A percentile compares a stretch with the other conserved stretches of the same genome.
Evolutionary conservation across 2,329 filamentous ascomycete genomes (phyloP).

Genomic region (Graphilbum fragrans): DNA sequence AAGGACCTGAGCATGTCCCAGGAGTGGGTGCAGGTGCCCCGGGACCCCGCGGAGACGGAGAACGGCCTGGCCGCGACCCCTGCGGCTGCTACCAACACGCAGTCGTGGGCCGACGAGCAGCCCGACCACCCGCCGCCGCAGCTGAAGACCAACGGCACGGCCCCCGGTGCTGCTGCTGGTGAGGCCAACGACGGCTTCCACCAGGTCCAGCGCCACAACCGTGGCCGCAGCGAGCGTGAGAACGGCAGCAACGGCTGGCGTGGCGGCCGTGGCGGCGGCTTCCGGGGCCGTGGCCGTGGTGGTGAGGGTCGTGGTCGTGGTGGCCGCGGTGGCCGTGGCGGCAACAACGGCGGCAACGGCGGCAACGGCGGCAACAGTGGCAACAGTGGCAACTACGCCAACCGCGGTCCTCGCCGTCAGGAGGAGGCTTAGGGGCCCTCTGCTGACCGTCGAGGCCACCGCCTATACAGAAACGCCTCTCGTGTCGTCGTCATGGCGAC

Average conservation of each 20-base stretch:
- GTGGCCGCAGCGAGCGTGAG: conserved; percentile 41
- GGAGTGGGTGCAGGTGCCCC: conserved; percentile 67
- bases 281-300: conserved; percentile 15
- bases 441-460: no score
- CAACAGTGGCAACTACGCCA: not conserved
- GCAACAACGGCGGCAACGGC: conserved; percentile 1
- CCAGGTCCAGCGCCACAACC: conserved; percentile 51
- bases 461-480: no score
- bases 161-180: conserved; percentile 20
- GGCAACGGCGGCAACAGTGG: not conserved
- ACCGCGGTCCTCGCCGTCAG: conserved; percentile 3
- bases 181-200: conserved; percentile 57
- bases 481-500: no score
- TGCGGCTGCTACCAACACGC: conserved; percentile 38
- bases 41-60: conserved; percentile 64
- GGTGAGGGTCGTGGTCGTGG: conserved; percentile 7
- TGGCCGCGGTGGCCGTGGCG: conserved; percentile 3
- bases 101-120: conserved; percentile 77
- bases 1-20: conserved; percentile 36
- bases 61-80: conserved; percentile 50
- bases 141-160: conserved; percentile 12
- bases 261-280: conserved; percentile 35
- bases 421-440: not conserved
- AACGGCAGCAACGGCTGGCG: conserved; percentile 29
- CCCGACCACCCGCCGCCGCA: conserved; percentile 35